Percentiles rank a stretch among this genome's conserved stretches.
Evolutionary conservation across 345 rosid genomes (phyloP).

Genomic region (Heritiera littoralis): DNA sequence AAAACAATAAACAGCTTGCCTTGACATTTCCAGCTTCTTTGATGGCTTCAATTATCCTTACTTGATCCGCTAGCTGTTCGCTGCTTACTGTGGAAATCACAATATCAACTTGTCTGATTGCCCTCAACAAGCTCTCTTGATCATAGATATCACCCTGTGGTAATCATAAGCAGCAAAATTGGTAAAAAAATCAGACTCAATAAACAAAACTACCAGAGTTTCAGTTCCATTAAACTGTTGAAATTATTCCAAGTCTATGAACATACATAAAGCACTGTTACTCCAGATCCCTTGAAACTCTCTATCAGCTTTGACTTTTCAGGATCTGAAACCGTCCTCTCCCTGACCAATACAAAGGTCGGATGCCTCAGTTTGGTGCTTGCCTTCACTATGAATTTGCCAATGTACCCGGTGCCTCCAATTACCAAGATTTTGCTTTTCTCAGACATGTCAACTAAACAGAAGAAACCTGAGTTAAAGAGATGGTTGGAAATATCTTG

Average conservation of each 20-base stretch:
- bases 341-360: conserved; percentile 37
- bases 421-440: conserved; percentile 41
- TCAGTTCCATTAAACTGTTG: background rate
- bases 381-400: conserved; percentile 38
- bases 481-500: background rate
- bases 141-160: conserved; percentile 36
- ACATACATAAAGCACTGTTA: conserved; percentile 23
- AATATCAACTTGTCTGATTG: conserved; percentile 54
- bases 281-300: conserved; percentile 34
- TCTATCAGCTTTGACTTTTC: conserved; percentile 35
- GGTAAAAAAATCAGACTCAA: background rate
- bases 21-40: conserved; percentile 59
- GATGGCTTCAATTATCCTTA: conserved; percentile 45
- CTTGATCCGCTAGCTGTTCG: conserved; percentile 43
- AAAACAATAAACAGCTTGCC: conserved; percentile 25
- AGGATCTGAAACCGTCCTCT: conserved; percentile 32
- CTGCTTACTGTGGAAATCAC: conserved; percentile 50
- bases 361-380: conserved; percentile 36
- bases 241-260: background rate
- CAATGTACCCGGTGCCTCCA: conserved; percentile 45
- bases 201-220: background rate
- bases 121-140: conserved; percentile 51
- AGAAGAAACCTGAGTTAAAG: background rate
- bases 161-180: background rate
- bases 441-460: conserved; percentile 16